Base-by-base conservation (phyloP, 352 stramenopile genomes). In the Globisporangium cederbergense region DNA sequence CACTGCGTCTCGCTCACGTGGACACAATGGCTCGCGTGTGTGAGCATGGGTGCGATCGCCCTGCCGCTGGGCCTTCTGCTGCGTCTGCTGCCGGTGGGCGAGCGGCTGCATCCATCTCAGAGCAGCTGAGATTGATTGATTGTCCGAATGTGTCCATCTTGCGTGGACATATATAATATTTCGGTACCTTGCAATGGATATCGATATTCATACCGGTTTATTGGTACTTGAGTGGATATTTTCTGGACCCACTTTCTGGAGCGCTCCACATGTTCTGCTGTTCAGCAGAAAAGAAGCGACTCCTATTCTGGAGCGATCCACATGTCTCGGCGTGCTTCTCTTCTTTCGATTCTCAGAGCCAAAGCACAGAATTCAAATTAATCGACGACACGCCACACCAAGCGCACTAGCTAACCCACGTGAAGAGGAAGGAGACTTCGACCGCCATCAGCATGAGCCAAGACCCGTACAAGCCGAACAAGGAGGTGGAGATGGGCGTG, bases 31-130 rank as follows among this genome's bases (percentile, higher is more conserved):
- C 4, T 65, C 22, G 67, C 51, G 43, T 77, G 69, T 20, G 38
- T 77, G 20, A 36, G 20, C 11, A 58, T 78, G 10, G 67, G 67
- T 3, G 54, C 45, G 25, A 28, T 70, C 8, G 14, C 66, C 16
- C 58, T 72, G 22, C 55, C 67, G 50, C 86, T 98, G n/a, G 61
- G 61, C 1, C 14, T 56, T 32, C 7, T 66, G 4, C 52, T 66
- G 32, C 61, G 72, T 13, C 18, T 58, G 10, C 4, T 18, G 3
- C 11, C 52, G 1, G 32, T 58, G 18, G 52, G 46, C 52, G 32
- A 43, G 18, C 43, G 52, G 43, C 2, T 20, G 14, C 42, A 16
- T 47, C 42, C 43, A 22, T 20, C 43, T 49, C n/a, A 8, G 43
- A 49, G 16, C 43, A 49, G 43, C 4, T 22, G 16, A 49, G 25